Conservation (phyloP, 2,329 filamentous ascomycete species). For the Colletotrichum sp. region DNA sequence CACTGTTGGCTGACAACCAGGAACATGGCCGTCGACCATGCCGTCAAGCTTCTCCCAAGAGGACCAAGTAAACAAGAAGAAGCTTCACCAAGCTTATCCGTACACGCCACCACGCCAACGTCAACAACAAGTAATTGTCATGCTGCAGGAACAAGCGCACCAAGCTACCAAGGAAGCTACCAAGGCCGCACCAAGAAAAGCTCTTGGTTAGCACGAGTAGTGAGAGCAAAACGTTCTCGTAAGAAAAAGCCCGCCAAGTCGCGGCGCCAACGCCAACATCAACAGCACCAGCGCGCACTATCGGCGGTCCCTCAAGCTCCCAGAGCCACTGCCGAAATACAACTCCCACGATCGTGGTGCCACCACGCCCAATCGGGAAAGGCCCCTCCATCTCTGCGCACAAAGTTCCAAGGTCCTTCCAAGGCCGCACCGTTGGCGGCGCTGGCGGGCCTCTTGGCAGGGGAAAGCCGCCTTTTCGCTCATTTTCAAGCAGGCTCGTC, state of each 20-base stretch:
- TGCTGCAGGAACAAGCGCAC: background rate
- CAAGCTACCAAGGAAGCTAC: background rate
- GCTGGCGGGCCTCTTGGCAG: slow-evolving; percentile 5
- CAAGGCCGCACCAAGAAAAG: background rate
- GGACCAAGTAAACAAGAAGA: background rate
- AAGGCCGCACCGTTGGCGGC: slow-evolving; percentile 7
- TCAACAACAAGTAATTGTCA: background rate
- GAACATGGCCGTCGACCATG: background rate
- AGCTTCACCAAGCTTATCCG: background rate
- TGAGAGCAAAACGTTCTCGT: background rate
- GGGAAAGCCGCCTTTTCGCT: background rate
- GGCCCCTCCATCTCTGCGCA: background rate
- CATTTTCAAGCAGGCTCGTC: background rate
- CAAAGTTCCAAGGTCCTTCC: slow-evolving; percentile 4
- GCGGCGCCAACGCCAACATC: background rate
- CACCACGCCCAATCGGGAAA: slow-evolving; percentile 10
- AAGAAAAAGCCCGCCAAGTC: background rate
- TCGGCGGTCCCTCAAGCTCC: background rate
- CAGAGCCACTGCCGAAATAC: slow-evolving; percentile 11
- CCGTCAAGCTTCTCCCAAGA: background rate
- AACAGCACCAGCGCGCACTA: background rate
- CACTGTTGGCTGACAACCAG: background rate
- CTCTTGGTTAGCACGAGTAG: background rate
- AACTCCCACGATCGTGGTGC: background rate
- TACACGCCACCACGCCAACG: background rate